Base-by-base conservation (phyloP, 2,329 filamentous ascomycete genomes). In the Colletotrichum sp. region DNA sequence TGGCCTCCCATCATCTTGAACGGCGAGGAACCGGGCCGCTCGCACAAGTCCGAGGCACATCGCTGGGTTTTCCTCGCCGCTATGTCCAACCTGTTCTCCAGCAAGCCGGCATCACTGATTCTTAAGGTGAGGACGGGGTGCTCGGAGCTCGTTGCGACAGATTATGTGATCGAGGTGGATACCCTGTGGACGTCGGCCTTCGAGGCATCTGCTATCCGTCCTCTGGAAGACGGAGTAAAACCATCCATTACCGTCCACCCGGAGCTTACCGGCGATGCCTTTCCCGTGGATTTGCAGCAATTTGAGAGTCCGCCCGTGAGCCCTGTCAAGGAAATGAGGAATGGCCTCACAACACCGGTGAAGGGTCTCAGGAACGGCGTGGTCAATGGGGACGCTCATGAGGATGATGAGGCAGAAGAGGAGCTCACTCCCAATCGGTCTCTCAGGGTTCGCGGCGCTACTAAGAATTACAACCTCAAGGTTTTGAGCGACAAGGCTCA, bases 381-480 rank as follows among this genome's bases (percentile, higher is more conserved):
- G 8, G 34, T 57, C 16, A 78, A 79, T 54, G 77, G 70, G 3
- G 58, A 73, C 16, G 66, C 29, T 43, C 84, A 87, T 18, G 82
- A 83, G 8, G 86, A 87, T 33, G 87, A 88, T 43, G 85, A 86
- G 11, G 75, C 78, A 8, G 84, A 87, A 27, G 86, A 86, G 31
- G 87, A 88, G 21, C 82, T 84, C 16, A 90, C 89, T 3, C 88
- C 89, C 0, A 89, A 84, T 67, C 86, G 89, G 72, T 87, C 87
- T 2, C 80, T 90, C 21, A 85, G 89, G 57, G 81, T 83, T 18
- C 85, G 89, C 66, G 72, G 68, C 21, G 83, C 83, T 55, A 86
- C 86, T 70, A 87, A 88, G 73, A 85, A 86, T 27, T 92, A 92
- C 78, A 92, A 92, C 76, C 80, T 92, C 47, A 92, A 91, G 78